Conservation (phyloP, 2,329 filamentous ascomycete species). For the Macrophomina tecta region DNA sequence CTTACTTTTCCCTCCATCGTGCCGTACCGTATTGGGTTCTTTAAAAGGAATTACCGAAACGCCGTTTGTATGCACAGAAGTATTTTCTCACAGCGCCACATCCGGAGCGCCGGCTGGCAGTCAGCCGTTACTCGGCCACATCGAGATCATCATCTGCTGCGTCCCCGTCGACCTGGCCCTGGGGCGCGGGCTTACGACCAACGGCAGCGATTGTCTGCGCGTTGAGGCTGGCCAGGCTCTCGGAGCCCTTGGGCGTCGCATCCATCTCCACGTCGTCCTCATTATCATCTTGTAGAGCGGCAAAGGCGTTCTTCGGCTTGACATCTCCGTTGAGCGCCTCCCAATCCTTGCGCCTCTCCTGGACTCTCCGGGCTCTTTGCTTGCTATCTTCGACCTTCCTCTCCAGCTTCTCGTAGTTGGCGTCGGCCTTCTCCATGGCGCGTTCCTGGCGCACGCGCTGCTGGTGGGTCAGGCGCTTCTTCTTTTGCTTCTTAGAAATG, state of each 20-base stretch:
- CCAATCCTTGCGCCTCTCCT: conserved; percentile 53
- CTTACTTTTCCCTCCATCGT: conserved; percentile 6
- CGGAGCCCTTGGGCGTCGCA: conserved; percentile 13
- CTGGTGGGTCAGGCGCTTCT: conserved; percentile 58
- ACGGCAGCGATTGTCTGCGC: conserved; percentile 21
- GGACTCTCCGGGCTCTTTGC: conserved; percentile 54
- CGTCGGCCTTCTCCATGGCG: conserved; percentile 62
- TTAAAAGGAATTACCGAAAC: not conserved
- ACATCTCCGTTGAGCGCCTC: conserved; percentile 44
- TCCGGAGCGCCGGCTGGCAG: not conserved
- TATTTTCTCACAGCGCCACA: not conserved
- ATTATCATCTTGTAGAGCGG: conserved; percentile 7
- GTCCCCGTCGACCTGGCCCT: not conserved
- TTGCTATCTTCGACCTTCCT: conserved; percentile 62
- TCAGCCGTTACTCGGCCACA: conserved; percentile 19
- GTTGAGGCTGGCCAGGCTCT: conserved; percentile 21
- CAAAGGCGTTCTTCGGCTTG: conserved; percentile 16
- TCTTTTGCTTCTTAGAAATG: conserved; percentile 70
- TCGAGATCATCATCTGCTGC: conserved; percentile 7
- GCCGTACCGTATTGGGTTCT: not conserved
- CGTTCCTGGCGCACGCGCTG: conserved; percentile 62
- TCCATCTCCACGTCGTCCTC: conserved; percentile 31
- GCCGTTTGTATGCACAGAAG: conserved; percentile 11
- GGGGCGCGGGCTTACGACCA: not conserved
- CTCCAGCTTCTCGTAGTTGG: conserved; percentile 60